Evolutionary conservation across 164 flowering plant species (phyloP).

Genomic region (Chloranthus sessilifolius): DNA sequence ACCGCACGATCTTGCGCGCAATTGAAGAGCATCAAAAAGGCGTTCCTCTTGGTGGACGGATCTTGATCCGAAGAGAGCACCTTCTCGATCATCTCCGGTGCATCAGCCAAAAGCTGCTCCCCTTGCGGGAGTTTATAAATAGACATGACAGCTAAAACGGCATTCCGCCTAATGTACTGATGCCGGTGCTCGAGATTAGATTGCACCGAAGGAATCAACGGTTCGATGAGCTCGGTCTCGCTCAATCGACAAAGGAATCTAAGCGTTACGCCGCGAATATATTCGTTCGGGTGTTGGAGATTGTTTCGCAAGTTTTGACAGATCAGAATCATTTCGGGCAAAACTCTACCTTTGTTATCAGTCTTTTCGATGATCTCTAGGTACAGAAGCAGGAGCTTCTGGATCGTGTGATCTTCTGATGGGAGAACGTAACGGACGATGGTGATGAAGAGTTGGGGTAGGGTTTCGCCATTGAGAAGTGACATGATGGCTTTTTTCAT

Average conservation of each 20-base stretch:
- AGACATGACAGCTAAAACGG: conserved; percentile 82
- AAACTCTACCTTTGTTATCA: conserved; percentile 56
- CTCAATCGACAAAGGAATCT: conserved; percentile 80
- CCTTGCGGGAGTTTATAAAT: conserved; percentile 86
- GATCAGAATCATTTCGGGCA: conserved; percentile 92
- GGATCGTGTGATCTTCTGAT: conserved; percentile 86
- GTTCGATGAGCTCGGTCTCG: conserved; percentile 83
- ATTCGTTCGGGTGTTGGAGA: conserved; percentile 89
- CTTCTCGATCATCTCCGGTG: conserved; percentile 84
- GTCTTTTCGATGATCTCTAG: conserved; percentile 90
- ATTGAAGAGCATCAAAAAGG: conserved; percentile 76
- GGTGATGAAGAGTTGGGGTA: conserved; percentile 75
- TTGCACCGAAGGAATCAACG: conserved; percentile 76
- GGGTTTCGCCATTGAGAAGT: conserved; percentile 66
- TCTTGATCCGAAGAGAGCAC: conserved; percentile 70
- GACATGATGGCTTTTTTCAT: conserved; percentile 74
- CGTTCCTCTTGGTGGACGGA: conserved; percentile 71
- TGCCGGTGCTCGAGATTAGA: conserved; percentile 79
- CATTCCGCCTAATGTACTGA: conserved; percentile 72
- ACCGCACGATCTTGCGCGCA: conserved; percentile 72
- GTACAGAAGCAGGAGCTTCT: conserved; percentile 76
- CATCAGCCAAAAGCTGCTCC: conserved; percentile 71
- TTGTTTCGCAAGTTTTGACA: conserved; percentile 88
- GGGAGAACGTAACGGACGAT: conserved; percentile 76
- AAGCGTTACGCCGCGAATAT: conserved; percentile 83